A percentile compares a stretch with the other conserved stretches of the same genome.
Evolutionary conservation across 163 green algal genomes (phyloP).

Genomic region (Scenedesmus sp.): DNA sequence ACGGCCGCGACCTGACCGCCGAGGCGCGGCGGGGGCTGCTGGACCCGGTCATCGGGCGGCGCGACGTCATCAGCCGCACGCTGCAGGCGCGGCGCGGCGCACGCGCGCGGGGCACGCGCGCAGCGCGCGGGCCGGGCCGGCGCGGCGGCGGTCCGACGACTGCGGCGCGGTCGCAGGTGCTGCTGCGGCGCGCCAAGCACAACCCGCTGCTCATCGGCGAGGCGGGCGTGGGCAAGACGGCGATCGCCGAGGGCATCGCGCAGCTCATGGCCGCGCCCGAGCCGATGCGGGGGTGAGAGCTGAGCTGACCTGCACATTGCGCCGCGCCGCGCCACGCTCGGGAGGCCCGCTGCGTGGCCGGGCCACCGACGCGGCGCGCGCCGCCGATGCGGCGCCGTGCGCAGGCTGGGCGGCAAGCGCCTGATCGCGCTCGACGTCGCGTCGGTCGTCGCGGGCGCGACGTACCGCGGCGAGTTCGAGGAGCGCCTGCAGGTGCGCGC

Average conservation of each 20-base stretch:
- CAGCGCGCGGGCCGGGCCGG: too few species aligned
- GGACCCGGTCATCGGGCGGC: conserved; percentile 62
- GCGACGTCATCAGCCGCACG: conserved; percentile 52
- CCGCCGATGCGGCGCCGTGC: too few species aligned
- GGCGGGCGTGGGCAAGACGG: conserved; percentile 71
- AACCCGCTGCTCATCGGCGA: conserved; percentile 72
- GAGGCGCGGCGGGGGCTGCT: conserved; percentile 58
- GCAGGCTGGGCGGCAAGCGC: conserved; percentile 51
- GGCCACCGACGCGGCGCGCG: too few species aligned
- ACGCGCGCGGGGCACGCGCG: neutral
- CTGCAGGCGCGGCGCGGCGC: conserved; percentile 55
- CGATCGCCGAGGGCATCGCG: conserved; percentile 69
- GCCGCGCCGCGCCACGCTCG: too few species aligned
- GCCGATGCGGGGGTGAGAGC: neutral
- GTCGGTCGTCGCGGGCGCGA: conserved; percentile 86
- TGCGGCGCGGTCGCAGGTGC: conserved; percentile 42
- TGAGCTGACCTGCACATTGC: conserved; percentile 38
- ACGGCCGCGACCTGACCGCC: conserved; percentile 66
- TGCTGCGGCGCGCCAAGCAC: conserved; percentile 69
- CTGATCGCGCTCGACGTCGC: conserved; percentile 92
- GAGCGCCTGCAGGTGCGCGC: conserved; percentile 91
- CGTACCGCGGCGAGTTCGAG: conserved; percentile 90
- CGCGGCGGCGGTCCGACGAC: neutral
- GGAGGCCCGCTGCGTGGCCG: too few species aligned
- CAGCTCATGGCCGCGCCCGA: conserved; percentile 56